phyloP scores from a whole-genome alignment of 306 rosid species.

The Dicorynia guianensis region DNA sequence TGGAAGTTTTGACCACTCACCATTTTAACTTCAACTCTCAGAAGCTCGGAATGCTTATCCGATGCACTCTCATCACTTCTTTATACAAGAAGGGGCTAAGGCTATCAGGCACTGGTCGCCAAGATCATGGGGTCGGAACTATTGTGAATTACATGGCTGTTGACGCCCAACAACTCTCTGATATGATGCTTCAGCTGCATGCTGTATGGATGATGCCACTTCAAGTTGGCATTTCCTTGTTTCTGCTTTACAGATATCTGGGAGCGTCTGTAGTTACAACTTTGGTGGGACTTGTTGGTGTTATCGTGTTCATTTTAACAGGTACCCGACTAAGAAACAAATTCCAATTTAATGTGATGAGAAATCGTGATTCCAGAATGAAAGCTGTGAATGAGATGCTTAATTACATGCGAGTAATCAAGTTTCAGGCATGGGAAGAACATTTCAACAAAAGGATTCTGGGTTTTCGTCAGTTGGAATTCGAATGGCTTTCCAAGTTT shows the following conservation, averaged over 20 bases:
- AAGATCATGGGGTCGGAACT: conserved; percentile 78
- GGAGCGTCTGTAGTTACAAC: conserved; percentile 59
- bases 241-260: conserved; percentile 58
- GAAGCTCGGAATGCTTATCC: conserved; percentile 73
- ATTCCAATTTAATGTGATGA: conserved; percentile 64
- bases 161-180: conserved; percentile 78
- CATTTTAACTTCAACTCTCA: conserved; percentile 74
- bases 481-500: conserved; percentile 68
- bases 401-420: conserved; percentile 80
- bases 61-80: conserved; percentile 64
- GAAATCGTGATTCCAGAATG: conserved; percentile 78
- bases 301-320: conserved; percentile 49
- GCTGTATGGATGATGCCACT: conserved; percentile 76
- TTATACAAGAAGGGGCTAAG: conserved; percentile 73
- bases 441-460: conserved; percentile 63
- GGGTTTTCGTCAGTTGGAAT: conserved; percentile 62
- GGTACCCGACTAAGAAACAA: conserved; percentile 48
- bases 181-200: conserved; percentile 79
- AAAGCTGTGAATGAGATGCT: conserved; percentile 85
- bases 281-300: conserved; percentile 45
- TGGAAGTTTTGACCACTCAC: conserved; percentile 69
- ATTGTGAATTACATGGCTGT: conserved; percentile 91
- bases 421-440: conserved; percentile 93
- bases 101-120: conserved; percentile 65
- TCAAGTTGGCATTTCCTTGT: conserved; percentile 60